A percentile compares a stretch with the other conserved stretches of the same genome.
These are phyloP conservation scores for Ogataea henricii DNA, from an alignment of 805 yeast genomes.

Conservation along the genomic window DNA sequence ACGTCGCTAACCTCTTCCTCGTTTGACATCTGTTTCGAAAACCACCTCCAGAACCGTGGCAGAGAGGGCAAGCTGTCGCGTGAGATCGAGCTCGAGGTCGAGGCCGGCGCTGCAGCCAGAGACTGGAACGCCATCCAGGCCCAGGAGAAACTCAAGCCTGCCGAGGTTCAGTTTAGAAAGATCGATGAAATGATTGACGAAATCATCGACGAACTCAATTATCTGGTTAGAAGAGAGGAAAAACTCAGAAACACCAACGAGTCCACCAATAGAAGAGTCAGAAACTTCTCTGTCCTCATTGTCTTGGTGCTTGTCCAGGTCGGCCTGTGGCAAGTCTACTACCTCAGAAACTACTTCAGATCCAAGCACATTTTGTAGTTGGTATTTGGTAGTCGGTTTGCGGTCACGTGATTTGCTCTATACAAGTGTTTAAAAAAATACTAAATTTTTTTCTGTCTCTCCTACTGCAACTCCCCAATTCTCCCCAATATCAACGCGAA, in stretches of 20 bases:
- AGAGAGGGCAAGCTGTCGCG: constrained; percentile 52
- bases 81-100: constrained; percentile 86
- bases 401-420: not conserved
- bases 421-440: not conserved
- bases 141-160: constrained; percentile 88
- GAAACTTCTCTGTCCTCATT: constrained; percentile 76
- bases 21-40: constrained; percentile 89
- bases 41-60: constrained; percentile 45
- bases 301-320: constrained; percentile 69
- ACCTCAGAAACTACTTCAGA: constrained; percentile 90
- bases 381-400: no score
- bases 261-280: constrained; percentile 90
- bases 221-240: constrained; percentile 85
- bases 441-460: not conserved
- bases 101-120: constrained; percentile 94
- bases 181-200: constrained; percentile 86
- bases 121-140: constrained; percentile 97
- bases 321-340: constrained; percentile 91
- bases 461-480: constrained; percentile 40
- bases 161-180: constrained; percentile 85
- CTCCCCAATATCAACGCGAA: constrained; percentile 52
- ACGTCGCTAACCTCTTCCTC: constrained; percentile 82
- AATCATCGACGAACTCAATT: constrained; percentile 74
- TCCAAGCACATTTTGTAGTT: constrained; percentile 71
- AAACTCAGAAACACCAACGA: constrained; percentile 96